Conservation (phyloP, 129 eudicot species). For the Artemisia annua region DNA sequence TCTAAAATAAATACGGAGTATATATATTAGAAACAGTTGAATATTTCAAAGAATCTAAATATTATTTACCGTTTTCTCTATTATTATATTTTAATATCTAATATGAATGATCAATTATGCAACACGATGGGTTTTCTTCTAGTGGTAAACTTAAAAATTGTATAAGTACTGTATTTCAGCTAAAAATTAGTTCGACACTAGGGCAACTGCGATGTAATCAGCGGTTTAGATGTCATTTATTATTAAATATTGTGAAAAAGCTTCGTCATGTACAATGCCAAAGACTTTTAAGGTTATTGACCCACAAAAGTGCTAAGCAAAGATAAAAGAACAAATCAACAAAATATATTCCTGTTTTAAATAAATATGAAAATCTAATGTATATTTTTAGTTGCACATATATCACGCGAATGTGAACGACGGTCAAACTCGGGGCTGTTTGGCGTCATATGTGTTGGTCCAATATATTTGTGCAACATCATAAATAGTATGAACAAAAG, state of each 20-base stretch:
- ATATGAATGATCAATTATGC: not conserved
- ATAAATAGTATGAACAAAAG: too few species aligned
- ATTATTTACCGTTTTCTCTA: too few species aligned
- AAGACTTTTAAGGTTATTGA: constrained; percentile 23
- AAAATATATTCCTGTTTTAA: not conserved
- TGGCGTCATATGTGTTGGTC: too few species aligned
- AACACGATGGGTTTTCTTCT: constrained; percentile 5
- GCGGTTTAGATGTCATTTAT: constrained; percentile 14
- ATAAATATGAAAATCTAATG: not conserved
- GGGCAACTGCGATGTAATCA: too few species aligned
- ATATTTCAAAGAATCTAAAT: too few species aligned
- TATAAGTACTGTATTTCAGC: not conserved
- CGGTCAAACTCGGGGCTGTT: too few species aligned
- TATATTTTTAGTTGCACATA: not conserved
- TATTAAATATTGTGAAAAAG: constrained; percentile 16
- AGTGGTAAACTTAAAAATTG: not conserved
- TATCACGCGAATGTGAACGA: not conserved
- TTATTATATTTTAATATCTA: not conserved
- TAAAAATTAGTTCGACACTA: too few species aligned
- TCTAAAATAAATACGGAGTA: too few species aligned
- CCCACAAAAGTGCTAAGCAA: constrained; percentile 22
- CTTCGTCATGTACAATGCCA: constrained; percentile 24
- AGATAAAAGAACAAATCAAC: not conserved
- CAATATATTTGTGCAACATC: too few species aligned
- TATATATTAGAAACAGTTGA: too few species aligned